These are phyloP conservation scores for Talaromyces stipitatus DNA, from an alignment of 495 filamentous ascomycete genomes.

Conservation along the genomic window DNA sequence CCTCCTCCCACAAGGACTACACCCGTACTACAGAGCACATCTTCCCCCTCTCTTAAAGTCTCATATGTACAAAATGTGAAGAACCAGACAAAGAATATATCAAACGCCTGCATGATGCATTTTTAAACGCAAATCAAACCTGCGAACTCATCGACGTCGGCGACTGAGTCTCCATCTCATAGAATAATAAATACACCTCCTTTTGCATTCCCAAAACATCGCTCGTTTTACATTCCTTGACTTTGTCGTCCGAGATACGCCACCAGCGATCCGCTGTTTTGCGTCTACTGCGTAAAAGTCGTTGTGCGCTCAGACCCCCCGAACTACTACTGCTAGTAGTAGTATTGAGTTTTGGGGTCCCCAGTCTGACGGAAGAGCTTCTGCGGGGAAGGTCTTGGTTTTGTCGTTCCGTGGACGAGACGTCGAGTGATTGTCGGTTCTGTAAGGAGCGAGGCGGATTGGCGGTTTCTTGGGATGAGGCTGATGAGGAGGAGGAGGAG, in stretches of 20 bases:
- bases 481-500: not conserved
- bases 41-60: not conserved
- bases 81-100: not conserved
- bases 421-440: not conserved
- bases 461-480: not conserved
- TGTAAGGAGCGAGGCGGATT: slow-evolving; percentile 10
- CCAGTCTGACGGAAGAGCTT: not conserved
- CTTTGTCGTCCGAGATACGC: slow-evolving; percentile 95
- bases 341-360: not conserved
- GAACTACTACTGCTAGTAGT: not conserved
- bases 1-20: not conserved
- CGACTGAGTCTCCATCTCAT: slow-evolving; percentile 60
- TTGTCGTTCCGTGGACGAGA: slow-evolving; percentile 12
- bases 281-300: slow-evolving; percentile 46
- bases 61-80: not conserved
- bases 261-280: slow-evolving; percentile 77
- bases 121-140: not conserved
- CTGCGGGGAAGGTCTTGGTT: not conserved
- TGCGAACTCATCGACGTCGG: not conserved
- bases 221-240: slow-evolving; percentile 84
- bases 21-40: not conserved
- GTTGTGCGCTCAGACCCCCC: not conserved
- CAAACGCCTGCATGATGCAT: not conserved
- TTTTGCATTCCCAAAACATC: slow-evolving; percentile 91
- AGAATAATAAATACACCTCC: slow-evolving; percentile 95